Percentiles rank a stretch among this genome's conserved stretches.
Conservation (phyloP, 2,329 filamentous ascomycete genomes). For the Cercospora sp. region DNA sequence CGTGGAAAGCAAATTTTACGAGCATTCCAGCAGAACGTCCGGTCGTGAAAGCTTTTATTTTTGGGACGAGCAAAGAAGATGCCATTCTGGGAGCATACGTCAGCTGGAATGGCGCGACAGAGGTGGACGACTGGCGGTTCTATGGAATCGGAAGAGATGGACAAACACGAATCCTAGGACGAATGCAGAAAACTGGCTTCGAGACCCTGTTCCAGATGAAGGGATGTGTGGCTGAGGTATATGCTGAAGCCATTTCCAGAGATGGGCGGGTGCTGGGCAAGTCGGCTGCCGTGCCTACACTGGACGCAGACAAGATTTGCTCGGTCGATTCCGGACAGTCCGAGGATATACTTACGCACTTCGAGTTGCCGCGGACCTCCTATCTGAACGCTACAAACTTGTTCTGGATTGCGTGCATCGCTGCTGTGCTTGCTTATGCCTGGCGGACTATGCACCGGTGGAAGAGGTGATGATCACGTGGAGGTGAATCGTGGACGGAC, state of each 20-base stretch:
- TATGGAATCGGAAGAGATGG: slow-evolving; percentile 19
- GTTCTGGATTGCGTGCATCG: neutral
- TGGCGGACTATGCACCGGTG: neutral
- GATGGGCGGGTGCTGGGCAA: slow-evolving; percentile 16
- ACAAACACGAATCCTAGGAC: neutral
- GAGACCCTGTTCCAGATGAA: slow-evolving; percentile 24
- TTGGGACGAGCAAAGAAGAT: slow-evolving; percentile 33
- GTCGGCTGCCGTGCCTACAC: neutral
- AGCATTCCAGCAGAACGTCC: slow-evolving; percentile 34
- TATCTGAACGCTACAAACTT: neutral
- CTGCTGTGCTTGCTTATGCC: neutral
- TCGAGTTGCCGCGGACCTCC: neutral
- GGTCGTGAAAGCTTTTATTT: slow-evolving; percentile 36
- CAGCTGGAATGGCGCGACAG: slow-evolving; percentile 44
- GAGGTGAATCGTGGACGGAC: neutral
- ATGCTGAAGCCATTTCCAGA: slow-evolving; percentile 25
- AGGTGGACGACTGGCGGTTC: slow-evolving; percentile 41
- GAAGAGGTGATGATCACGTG: neutral
- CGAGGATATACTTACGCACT: neutral
- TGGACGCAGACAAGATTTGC: neutral
- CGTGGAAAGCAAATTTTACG: slow-evolving; percentile 43
- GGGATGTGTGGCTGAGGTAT: slow-evolving; percentile 23
- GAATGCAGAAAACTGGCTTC: slow-evolving; percentile 14
- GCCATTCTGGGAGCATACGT: slow-evolving; percentile 32
- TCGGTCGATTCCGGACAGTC: neutral